phyloP scores from a whole-genome alignment of 805 yeast species.

The Sugiyamaella valdiviana region DNA sequence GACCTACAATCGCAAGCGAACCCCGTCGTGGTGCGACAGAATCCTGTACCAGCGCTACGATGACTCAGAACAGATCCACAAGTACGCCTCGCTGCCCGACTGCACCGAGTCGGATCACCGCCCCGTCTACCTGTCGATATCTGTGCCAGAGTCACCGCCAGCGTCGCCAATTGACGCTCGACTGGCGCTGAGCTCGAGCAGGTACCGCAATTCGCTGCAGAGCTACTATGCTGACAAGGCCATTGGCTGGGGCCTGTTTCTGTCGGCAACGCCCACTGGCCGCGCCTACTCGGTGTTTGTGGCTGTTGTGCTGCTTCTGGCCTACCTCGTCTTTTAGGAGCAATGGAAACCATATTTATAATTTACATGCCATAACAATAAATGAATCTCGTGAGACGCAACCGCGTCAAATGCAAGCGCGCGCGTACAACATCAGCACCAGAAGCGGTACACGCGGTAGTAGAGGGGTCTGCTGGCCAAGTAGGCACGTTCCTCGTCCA shows the following conservation, averaged over 20 bases:
- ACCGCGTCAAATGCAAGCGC: background rate
- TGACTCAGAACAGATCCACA: conserved; percentile 28
- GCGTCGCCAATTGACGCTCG: background rate
- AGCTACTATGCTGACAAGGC: conserved; percentile 13
- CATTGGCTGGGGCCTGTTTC: conserved; percentile 16
- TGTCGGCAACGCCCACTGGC: conserved; percentile 11
- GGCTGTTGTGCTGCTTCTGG: conserved; percentile 1
- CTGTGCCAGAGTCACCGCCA: conserved; percentile 13
- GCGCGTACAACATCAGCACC: conserved; percentile 41
- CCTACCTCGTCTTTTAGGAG: conserved; percentile 2
- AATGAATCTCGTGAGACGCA: background rate
- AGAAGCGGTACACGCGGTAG: conserved; percentile 48
- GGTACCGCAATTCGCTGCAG: conserved; percentile 1
- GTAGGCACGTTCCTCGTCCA: conserved; percentile 50
- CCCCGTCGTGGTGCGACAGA: conserved; percentile 90
- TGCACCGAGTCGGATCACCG: conserved; percentile 67
- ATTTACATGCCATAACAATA: background rate
- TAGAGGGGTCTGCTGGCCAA: conserved; percentile 42
- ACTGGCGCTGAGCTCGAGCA: conserved; percentile 1
- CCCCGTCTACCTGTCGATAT: conserved; percentile 54
- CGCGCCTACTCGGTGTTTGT: conserved; percentile 2
- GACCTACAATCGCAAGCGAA: conserved; percentile 50
- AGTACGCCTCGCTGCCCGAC: conserved; percentile 45
- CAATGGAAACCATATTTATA: background rate
- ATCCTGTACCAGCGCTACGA: conserved; percentile 52